phyloP scores from a whole-genome alignment of 129 eudicot species.

The carrot (Daucus carota) region DH1_v3.0 NC_030381.2:47452001-47452500 shows the following conservation, averaged over 20 bases:
- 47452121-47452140: conserved; percentile 47
- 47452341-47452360: conserved; percentile 63
- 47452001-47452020: conserved; percentile 42
- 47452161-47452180: conserved; percentile 53
- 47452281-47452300: conserved; percentile 71
- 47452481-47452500: background rate
- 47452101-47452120: conserved; percentile 65
- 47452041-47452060: conserved; percentile 55
- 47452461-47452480: background rate
- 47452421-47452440: background rate
- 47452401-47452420: background rate
- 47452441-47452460: background rate
- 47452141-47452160: conserved; percentile 68
- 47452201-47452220: conserved; percentile 55
- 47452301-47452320: conserved; percentile 36
- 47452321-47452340: conserved; percentile 75
- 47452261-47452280: conserved; percentile 77
- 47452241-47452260: conserved; percentile 48
- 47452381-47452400: background rate
- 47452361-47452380: background rate
- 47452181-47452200: conserved; percentile 65
- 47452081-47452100: conserved; percentile 65
- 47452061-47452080: conserved; percentile 73
- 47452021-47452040: conserved; percentile 61
- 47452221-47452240: conserved; percentile 45